These are phyloP conservation scores for Tetrapisispora iriomotensis DNA, from an alignment of 805 yeast species.

Conservation along the genomic window DNA sequence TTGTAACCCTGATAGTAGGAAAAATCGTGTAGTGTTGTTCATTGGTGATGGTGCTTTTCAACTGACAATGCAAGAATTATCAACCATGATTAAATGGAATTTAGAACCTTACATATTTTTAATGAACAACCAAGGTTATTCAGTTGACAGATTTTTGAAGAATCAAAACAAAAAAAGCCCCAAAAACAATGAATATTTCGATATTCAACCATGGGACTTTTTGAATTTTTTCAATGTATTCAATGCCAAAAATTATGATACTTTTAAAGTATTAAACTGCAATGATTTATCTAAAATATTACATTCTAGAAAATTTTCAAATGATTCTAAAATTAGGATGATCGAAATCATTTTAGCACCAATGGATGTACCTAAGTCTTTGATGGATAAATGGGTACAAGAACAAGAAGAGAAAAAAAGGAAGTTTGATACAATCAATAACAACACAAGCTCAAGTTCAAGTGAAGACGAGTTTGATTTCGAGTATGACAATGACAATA, in stretches of 20 bases:
- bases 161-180: constrained; percentile 27
- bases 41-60: constrained; percentile 66
- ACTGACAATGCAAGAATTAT: constrained; percentile 54
- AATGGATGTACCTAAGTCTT: constrained; percentile 45
- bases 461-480: not conserved
- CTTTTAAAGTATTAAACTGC: constrained; percentile 36
- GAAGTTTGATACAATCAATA: constrained; percentile 1
- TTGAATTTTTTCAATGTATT: constrained; percentile 38
- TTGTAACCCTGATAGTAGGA: not conserved
- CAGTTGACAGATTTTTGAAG: constrained; percentile 54
- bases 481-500: not conserved
- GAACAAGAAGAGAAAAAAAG: constrained; percentile 17
- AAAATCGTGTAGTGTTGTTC: constrained; percentile 44
- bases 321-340: constrained; percentile 39
- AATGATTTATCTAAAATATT: constrained; percentile 41
- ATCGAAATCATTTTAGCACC: constrained; percentile 49
- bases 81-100: constrained; percentile 46
- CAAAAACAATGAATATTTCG: constrained; percentile 42
- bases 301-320: constrained; percentile 31
- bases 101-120: constrained; percentile 49
- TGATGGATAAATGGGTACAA: constrained; percentile 19
- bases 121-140: constrained; percentile 57
- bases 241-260: constrained; percentile 42
- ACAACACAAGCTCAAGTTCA: not conserved
- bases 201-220: constrained; percentile 55